Evolutionary conservation across 768 basidiomycete species (phyloP), one percentile per base, ranked within the genome.

Genomic region (Hirschioporus abietinus): DNA sequence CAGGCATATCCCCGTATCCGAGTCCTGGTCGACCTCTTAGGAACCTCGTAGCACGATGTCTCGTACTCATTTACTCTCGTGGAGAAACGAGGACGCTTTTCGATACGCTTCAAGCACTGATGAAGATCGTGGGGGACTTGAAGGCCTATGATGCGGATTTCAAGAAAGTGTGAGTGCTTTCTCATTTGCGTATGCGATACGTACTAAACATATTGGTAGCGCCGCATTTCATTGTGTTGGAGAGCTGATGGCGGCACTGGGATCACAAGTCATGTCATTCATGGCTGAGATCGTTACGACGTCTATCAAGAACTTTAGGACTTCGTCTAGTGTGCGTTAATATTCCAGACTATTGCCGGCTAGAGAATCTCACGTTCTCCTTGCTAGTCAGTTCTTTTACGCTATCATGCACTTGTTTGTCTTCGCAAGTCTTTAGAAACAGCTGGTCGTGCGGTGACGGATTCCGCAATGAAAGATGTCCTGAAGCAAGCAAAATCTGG

Each of bases 211-310:
- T 17, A 5, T 66, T 35, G 57, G 71, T 68, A 95, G 93, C 68
- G 92, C 94, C 12, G 88, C 92, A 2, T 88, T 95, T 73, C 92
- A 89, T 68, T 90, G 90, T 68, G 86, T 96, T 25, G 96, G 95
- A 2, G 94, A 96, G 74, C 76, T 98, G 8, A 98, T 98, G 92
- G 84, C 80, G 27, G 81, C 80, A 7, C 92, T 90, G 73, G 96
- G 96, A 5, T 82, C 88, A 1, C 69, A 99, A 93, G 88, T 95
- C 74, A 96, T 98, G 95, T 97, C 95, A 0, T 91, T 95, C 71
- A 90, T 96, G 87, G 84, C 89, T 30, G 96, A 99, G 74, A 91
- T 96, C 35, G 79, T 86, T 23, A 78, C 82, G 1, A 80, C 87
- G 0, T 81, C 88, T 0, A 75, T 92, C 58, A 93, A 88, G 74